phyloP scores from a whole-genome alignment of 1,139 yeast species.

The Taphrina pruni region DNA sequence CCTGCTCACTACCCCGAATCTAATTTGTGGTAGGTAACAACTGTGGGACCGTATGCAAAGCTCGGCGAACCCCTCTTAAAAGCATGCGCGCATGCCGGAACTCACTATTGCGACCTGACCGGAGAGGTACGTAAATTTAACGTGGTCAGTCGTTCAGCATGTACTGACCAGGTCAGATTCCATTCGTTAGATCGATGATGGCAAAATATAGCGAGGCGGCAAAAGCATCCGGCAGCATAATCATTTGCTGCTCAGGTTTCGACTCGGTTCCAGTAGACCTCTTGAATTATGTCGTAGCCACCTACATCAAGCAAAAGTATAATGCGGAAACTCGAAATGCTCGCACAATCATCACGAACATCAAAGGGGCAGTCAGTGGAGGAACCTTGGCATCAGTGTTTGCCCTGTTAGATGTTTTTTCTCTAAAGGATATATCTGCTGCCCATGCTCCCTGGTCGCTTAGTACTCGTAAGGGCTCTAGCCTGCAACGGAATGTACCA shows the following conservation, averaged over 20 bases:
- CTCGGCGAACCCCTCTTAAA: conserved; percentile 8
- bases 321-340: conserved; percentile 8
- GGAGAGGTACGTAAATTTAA: conserved; percentile 6
- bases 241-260: conserved; percentile 20
- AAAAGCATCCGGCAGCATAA: conserved; percentile 6
- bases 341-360: conserved; percentile 4
- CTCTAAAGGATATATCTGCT: conserved; percentile 3
- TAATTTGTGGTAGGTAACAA: conserved; percentile 5
- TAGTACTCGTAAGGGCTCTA: conserved; percentile 4
- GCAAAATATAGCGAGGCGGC: conserved; percentile 5
- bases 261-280: conserved; percentile 26
- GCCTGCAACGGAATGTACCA: conserved; percentile 9
- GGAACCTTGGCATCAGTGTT: conserved; percentile 26
- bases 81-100: conserved; percentile 24
- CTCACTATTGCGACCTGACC: conserved; percentile 29
- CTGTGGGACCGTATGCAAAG: conserved; percentile 23
- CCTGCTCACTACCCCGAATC: no score
- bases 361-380: conserved; percentile 21
- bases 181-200: conserved; percentile 19
- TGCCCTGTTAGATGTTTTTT: conserved; percentile 5
- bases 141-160: background rate
- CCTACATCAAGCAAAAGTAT: conserved; percentile 4
- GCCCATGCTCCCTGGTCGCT: conserved; percentile 32
- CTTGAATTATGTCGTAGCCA: conserved; percentile 9
- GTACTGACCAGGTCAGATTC: conserved; percentile 4